A percentile compares a stretch with the other conserved stretches of the same genome.
Conservation (phyloP, 208 protist genomes). For the Leishmania amazonensis region DNA sequence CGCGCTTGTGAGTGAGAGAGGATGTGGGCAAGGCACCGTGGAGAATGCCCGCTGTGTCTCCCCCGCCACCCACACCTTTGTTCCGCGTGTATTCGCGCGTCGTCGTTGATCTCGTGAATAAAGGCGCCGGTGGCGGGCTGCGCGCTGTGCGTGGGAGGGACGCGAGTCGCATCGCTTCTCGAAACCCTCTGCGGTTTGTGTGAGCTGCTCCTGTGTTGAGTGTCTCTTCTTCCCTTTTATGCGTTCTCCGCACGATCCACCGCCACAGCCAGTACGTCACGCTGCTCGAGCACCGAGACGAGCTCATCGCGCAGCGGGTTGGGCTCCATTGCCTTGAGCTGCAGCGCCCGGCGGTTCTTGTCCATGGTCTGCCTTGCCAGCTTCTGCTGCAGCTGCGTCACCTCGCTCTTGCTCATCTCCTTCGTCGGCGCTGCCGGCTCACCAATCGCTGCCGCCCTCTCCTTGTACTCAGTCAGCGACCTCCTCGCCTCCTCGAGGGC, state of each 20-base stretch:
- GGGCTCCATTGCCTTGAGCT: conserved; percentile 78
- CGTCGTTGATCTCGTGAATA: neutral
- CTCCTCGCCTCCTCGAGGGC: conserved; percentile 55
- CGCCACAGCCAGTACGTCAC: conserved; percentile 50
- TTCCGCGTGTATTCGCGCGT: neutral
- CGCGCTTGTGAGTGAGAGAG: neutral
- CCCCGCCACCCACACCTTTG: neutral
- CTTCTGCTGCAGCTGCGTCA: conserved; percentile 82
- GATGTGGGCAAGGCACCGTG: neutral
- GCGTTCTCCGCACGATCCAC: conserved; percentile 37
- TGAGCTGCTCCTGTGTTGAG: neutral
- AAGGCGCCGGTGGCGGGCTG: neutral
- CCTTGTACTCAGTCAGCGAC: conserved; percentile 44
- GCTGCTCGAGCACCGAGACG: conserved; percentile 49
- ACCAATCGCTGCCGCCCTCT: conserved; percentile 23
- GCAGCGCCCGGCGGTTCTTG: conserved; percentile 67
- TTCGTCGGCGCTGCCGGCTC: conserved; percentile 18
- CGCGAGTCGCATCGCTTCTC: neutral
- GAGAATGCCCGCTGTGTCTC: neutral
- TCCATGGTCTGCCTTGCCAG: conserved; percentile 78
- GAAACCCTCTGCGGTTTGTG: neutral
- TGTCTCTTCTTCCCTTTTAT: neutral
- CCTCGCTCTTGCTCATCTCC: conserved; percentile 59
- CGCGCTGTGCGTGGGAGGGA: neutral
- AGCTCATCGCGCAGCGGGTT: conserved; percentile 60